phyloP scores from a whole-genome alignment of 495 filamentous ascomycete species.

The Hyaloscypha bicolor region DNA sequence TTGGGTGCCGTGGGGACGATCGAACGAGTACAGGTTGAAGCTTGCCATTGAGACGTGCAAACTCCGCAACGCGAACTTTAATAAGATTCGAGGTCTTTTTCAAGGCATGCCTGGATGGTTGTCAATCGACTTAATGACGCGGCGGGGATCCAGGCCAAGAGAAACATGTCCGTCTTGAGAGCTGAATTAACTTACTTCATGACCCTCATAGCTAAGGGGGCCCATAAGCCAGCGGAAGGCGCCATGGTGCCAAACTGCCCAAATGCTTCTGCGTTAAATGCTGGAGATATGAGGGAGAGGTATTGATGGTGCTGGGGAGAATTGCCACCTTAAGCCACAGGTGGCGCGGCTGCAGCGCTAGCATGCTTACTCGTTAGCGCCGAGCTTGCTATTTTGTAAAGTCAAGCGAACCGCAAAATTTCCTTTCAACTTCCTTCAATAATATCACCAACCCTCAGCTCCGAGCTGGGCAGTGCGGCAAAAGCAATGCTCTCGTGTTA shows the following conservation, averaged over 20 bases:
- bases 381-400: no score
- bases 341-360: not conserved
- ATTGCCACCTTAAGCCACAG: not conserved
- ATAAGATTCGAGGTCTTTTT: slow-evolving; percentile 64
- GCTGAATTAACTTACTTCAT: slow-evolving; percentile 50
- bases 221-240: slow-evolving; percentile 71
- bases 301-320: not conserved
- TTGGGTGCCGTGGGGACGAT: slow-evolving; percentile 62
- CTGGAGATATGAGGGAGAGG: not conserved
- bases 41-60: slow-evolving; percentile 47
- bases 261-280: not conserved
- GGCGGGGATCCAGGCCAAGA: not conserved
- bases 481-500: not conserved
- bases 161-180: not conserved
- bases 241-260: slow-evolving; percentile 54
- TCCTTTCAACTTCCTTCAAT: not conserved
- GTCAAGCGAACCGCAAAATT: not conserved
- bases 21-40: slow-evolving; percentile 53
- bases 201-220: slow-evolving; percentile 68
- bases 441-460: not conserved
- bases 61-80: slow-evolving; percentile 60
- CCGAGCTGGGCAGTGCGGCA: not conserved
- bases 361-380: not conserved
- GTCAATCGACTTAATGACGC: slow-evolving; percentile 13
- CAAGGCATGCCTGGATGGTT: slow-evolving; percentile 55